Conservation (phyloP, 2,329 filamentous ascomycete genomes). For the Bipolaris zeicola region DNA sequence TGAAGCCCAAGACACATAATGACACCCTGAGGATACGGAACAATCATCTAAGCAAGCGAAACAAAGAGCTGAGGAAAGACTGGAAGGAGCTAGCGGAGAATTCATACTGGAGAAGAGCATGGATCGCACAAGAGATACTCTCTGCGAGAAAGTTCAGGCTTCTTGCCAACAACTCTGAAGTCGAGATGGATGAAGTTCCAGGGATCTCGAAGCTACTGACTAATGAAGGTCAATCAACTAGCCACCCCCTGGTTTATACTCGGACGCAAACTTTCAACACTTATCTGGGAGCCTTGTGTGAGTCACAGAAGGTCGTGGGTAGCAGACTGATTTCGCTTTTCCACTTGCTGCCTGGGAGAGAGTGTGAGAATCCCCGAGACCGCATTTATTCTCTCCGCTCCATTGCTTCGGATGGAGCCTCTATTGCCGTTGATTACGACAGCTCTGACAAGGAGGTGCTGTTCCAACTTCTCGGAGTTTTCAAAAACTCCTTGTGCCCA, state of each 20-base stretch:
- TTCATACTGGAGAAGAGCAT: slow-evolving; percentile 5
- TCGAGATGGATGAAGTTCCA: background rate
- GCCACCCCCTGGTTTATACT: background rate
- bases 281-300: background rate
- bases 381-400: slow-evolving; percentile 1
- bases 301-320: background rate
- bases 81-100: background rate
- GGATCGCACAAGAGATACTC: slow-evolving; percentile 13
- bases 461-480: background rate
- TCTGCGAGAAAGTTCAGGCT: slow-evolving; percentile 3
- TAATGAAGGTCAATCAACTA: background rate
- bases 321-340: background rate
- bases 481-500: background rate
- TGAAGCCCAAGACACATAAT: background rate
- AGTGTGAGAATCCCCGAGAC: background rate
- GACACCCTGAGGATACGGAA: background rate
- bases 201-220: background rate
- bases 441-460: background rate
- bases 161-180: background rate
- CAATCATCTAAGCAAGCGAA: background rate
- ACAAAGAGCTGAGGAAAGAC: background rate
- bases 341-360: background rate
- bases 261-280: background rate
- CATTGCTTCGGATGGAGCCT: background rate
- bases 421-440: background rate